Evolutionary conservation across 805 yeast genomes (phyloP), one percentile per base, ranked within the genome.

Genomic region (Blastobotrys robertii): DNA sequence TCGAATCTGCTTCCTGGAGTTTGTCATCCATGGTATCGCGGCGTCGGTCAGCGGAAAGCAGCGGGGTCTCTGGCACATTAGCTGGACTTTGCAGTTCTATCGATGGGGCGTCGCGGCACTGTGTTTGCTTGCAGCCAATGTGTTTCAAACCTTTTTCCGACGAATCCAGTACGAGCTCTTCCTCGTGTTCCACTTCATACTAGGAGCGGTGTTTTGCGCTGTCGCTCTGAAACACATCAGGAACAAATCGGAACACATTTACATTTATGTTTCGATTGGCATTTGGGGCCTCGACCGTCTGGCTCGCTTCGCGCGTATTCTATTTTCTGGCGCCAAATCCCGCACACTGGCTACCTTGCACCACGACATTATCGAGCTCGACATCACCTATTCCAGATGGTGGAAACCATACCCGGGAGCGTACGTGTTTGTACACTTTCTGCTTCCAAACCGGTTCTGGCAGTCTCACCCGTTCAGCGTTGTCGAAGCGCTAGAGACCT

Each of bases 381-480:
- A 56, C 8, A 45, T 60, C 35, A 37, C 39, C 13, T 51, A 62
- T 42, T 81, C 84, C 14, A 53, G 55, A 5, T 55, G 51, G 41
- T 74, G 79, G 69, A 63, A 63, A 32, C 63, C 71, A 9, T 60
- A 55, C 46, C 79, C 85, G 2, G 82, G 84, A 25, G 65, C 72
- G 12, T 77, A 63, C 55, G 76, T 70, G 1, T 81, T 66, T 53
- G 59, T 83, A 33, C 72, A 79, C 60, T 77, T 81, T 56, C 47
- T 79, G 44, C 64, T 72, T 34, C 67, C 72, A 11, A 53, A 62
- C 2, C 60, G 69, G 28, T 77, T 80, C 57, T 79, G 80, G 78
- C 85, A 82, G 57, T 74, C 81, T 4, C 87, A 82, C 58, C 90
- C 90, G 4, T 81, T 84, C 62, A 79, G 88, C 1, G 37, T 61